Conservation (phyloP, 1,284 basidiomycete genomes). For the Phellopilus nigrolimitatus region DNA sequence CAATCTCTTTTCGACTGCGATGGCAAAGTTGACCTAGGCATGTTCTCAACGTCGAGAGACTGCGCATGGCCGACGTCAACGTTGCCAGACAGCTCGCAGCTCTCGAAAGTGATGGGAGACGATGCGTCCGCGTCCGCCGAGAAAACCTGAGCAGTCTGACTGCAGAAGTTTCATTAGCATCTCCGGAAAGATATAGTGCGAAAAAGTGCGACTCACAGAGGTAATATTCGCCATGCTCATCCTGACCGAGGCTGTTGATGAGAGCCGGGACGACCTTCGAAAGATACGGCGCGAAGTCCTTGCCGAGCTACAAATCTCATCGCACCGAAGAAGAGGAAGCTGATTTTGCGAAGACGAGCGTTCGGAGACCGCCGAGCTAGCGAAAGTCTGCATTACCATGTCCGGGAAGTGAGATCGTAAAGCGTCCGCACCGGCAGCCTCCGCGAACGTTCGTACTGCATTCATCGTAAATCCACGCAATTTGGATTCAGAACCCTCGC, state of each 20-base stretch:
- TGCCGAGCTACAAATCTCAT: no score
- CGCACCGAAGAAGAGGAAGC: no score
- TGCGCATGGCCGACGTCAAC: no score
- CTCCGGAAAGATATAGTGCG: slow-evolving; percentile 71
- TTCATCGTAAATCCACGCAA: slow-evolving; percentile 98
- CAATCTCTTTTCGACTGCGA: no score
- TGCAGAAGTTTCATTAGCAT: slow-evolving; percentile 23
- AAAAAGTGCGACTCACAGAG: slow-evolving; percentile 99
- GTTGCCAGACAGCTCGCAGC: no score
- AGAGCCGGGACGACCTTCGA: no score
- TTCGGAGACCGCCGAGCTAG: slow-evolving; percentile 85
- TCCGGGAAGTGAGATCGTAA: slow-evolving; percentile 96
- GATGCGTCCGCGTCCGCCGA: slow-evolving; percentile 68
- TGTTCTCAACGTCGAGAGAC: no score
- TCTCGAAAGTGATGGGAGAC: slow-evolving; percentile 57
- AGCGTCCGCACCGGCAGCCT: slow-evolving; percentile 90
- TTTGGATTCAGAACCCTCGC: slow-evolving; percentile 87
- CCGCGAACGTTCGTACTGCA: slow-evolving; percentile 96
- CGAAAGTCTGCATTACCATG: slow-evolving; percentile 94
- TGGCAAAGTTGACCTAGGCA: no score
- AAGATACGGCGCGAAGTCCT: no score
- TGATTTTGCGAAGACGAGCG: slow-evolving; percentile 83
- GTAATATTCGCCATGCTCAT: slow-evolving; percentile 96
- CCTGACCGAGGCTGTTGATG: no score
- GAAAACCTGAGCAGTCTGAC: slow-evolving; percentile 54